These are phyloP conservation scores for Aquilaria sinensis DNA, from an alignment of 345 rosid species.

Conservation along the genomic window DNA sequence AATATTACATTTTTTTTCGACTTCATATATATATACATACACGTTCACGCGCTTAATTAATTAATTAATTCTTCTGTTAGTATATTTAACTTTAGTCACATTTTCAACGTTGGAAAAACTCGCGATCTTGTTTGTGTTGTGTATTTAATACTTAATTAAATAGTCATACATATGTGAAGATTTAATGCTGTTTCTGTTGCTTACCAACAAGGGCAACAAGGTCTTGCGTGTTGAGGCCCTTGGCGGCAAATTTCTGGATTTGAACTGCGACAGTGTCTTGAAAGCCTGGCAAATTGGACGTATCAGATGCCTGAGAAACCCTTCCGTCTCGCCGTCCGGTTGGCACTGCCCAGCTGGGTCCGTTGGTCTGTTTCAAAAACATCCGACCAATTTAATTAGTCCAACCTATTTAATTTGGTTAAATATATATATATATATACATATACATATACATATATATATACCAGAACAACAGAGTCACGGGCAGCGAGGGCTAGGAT, in stretches of 20 bases:
- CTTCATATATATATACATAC: too few relatives aligned
- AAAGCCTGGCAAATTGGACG: conserved; percentile 22
- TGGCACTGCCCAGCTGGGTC: conserved; percentile 30
- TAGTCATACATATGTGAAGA: background rate
- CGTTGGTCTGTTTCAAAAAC: conserved; percentile 21
- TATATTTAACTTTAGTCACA: too few relatives aligned
- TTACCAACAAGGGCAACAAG: conserved; percentile 37
- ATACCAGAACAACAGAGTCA: conserved; percentile 44
- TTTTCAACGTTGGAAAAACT: background rate
- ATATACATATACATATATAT: background rate
- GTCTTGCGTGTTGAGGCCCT: conserved; percentile 26
- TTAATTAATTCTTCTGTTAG: too few relatives aligned
- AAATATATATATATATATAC: background rate
- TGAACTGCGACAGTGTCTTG: conserved; percentile 20
- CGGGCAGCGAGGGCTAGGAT: conserved; percentile 56
- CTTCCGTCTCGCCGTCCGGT: conserved; percentile 28
- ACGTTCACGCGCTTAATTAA: too few relatives aligned
- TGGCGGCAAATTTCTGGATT: conserved; percentile 20
- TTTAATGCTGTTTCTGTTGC: conserved; percentile 6
- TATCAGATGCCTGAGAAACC: conserved; percentile 20
- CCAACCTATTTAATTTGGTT: too few relatives aligned
- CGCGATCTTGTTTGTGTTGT: background rate
- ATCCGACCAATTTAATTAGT: background rate
- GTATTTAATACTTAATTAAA: too few relatives aligned
- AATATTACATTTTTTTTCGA: too few relatives aligned